Conservation (phyloP, 768 basidiomycete genomes). For the Suillus lakei region DNA sequence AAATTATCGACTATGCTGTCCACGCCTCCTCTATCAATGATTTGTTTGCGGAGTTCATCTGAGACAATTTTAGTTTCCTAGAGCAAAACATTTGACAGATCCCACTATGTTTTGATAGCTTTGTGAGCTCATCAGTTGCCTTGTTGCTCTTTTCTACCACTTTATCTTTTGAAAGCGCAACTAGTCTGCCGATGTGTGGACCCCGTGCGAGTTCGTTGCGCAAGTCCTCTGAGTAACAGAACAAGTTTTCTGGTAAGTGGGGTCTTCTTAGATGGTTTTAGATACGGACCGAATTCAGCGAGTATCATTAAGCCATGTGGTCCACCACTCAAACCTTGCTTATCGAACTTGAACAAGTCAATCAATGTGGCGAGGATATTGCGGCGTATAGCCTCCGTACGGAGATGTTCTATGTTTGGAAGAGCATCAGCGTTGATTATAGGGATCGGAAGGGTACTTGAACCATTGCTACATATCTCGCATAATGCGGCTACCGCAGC, state of each 20-base stretch:
- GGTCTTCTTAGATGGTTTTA: too few relatives aligned
- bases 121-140: background rate
- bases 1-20: background rate
- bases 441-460: background rate
- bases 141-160: background rate
- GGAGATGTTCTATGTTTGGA: constrained; percentile 20
- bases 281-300: background rate
- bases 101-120: background rate
- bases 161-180: background rate
- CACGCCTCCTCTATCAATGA: background rate
- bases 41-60: background rate
- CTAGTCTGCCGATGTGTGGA: background rate
- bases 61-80: background rate
- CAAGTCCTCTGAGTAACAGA: background rate
- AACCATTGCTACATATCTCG: constrained; percentile 29
- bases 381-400: constrained; percentile 20
- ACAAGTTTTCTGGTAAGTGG: background rate
- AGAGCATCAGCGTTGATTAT: constrained; percentile 2
- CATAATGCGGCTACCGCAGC: constrained; percentile 31
- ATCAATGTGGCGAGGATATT: constrained; percentile 21
- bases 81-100: background rate
- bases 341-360: constrained; percentile 20
- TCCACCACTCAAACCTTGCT: background rate
- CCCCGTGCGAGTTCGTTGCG: background rate
- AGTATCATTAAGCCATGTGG: background rate